These are phyloP conservation scores for Apiospora koreana DNA, from an alignment of 2,329 filamentous ascomycete species.

Conservation along the genomic window DNA sequence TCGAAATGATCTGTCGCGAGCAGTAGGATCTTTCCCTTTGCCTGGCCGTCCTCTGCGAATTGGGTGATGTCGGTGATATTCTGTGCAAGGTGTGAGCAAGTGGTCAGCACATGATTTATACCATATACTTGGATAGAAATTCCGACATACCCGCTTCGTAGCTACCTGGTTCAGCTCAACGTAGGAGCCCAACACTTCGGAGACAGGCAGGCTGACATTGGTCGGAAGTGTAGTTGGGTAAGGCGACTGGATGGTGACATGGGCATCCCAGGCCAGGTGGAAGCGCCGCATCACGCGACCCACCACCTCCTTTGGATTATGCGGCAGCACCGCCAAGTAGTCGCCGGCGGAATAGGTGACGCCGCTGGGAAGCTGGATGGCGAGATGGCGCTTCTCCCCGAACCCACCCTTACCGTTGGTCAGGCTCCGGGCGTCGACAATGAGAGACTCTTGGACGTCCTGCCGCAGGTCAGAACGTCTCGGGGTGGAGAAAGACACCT, in stretches of 20 bases:
- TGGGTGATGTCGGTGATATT: conserved; percentile 36
- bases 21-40: conserved; percentile 42
- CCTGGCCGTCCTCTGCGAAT: conserved; percentile 24
- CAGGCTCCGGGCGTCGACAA: conserved; percentile 54
- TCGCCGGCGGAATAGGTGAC: conserved; percentile 72
- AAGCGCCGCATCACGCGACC: conserved; percentile 66
- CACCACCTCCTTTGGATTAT: conserved; percentile 66
- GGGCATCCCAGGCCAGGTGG: conserved; percentile 67
- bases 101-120: no score
- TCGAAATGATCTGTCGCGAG: conserved; percentile 51
- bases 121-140: background rate
- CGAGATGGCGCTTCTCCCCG: conserved; percentile 61
- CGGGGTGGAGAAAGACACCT: conserved; percentile 55
- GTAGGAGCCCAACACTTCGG: conserved; percentile 67
- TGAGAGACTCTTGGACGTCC: conserved; percentile 62
- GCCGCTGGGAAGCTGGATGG: conserved; percentile 66
- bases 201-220: conserved; percentile 57
- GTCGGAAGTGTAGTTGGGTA: conserved; percentile 56
- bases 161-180: conserved; percentile 74
- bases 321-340: conserved; percentile 72
- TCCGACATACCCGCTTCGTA: conserved; percentile 61
- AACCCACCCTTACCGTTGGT: conserved; percentile 52
- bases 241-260: conserved; percentile 59
- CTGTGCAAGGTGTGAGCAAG: conserved; percentile 29
- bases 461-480: conserved; percentile 61